Conservation (phyloP, 352 stramenopile species). For the Phytopythium oedochilum region DNA sequence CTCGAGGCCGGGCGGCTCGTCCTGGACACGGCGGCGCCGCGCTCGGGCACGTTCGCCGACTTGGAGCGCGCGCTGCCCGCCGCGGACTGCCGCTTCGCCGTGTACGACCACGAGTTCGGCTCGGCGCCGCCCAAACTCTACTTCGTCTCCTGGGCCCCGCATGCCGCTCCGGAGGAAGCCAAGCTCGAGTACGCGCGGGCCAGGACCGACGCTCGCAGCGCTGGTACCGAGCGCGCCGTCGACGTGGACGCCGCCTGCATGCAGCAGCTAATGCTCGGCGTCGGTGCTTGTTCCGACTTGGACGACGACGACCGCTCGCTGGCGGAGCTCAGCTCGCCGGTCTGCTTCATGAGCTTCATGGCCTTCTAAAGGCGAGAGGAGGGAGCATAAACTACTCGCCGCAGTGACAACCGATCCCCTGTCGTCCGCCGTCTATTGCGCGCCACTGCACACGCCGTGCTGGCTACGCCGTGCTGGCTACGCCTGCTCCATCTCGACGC, state of each 20-base stretch:
- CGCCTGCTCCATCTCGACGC: slow-evolving; percentile 19
- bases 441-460: too few species aligned
- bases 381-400: neutral
- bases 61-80: slow-evolving; percentile 61
- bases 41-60: slow-evolving; percentile 41
- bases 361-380: neutral
- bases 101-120: slow-evolving; percentile 82
- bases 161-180: slow-evolving; percentile 61
- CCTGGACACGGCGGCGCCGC: slow-evolving; percentile 48
- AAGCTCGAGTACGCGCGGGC: slow-evolving; percentile 88
- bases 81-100: slow-evolving; percentile 79
- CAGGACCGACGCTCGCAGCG: slow-evolving; percentile 66
- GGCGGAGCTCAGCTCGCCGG: neutral
- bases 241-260: slow-evolving; percentile 74
- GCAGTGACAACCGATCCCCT: too few species aligned
- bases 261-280: slow-evolving; percentile 62
- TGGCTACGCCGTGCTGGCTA: too few species aligned
- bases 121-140: slow-evolving; percentile 80
- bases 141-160: slow-evolving; percentile 82
- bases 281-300: slow-evolving; percentile 77
- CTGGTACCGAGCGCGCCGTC: slow-evolving; percentile 57
- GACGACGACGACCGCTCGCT: slow-evolving; percentile 55
- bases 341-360: slow-evolving; percentile 2
- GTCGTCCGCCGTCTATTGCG: too few species aligned
- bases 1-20: slow-evolving; percentile 70